Percentiles rank a stretch among this genome's conserved stretches.
phyloP scores from a whole-genome alignment of 2,329 filamentous ascomycete genomes.

The Magnaporthiopsis rhizophila region DNA sequence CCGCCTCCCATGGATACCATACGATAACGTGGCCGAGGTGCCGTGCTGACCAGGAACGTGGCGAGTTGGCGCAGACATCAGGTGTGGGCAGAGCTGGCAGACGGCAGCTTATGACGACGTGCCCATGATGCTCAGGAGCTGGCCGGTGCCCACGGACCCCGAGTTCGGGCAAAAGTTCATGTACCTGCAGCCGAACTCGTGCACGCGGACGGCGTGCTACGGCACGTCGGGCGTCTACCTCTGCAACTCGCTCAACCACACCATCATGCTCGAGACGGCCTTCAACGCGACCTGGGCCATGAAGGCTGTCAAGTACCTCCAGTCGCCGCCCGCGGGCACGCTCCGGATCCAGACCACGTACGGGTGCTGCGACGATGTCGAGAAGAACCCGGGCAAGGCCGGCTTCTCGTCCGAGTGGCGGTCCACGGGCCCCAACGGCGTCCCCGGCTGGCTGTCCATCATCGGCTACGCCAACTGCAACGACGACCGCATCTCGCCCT shows the following conservation, averaged over 20 bases:
- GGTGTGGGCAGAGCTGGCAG: neutral
- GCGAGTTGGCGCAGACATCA: neutral
- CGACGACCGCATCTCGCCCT: neutral
- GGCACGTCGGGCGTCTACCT: neutral
- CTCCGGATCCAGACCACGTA: neutral
- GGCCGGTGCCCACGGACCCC: neutral
- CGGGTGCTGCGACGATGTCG: neutral
- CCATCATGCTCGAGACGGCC: neutral
- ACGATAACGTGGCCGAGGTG: too few species aligned
- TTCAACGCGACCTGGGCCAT: neutral
- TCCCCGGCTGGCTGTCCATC: neutral
- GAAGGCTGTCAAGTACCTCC: neutral
- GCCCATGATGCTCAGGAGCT: neutral
- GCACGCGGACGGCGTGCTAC: neutral
- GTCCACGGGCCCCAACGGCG: neutral
- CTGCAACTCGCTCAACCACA: neutral
- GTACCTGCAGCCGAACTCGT: neutral
- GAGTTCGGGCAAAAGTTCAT: neutral
- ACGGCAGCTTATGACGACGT: neutral
- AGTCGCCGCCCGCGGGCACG: too few species aligned
- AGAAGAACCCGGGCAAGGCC: neutral
- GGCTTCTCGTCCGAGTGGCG: neutral
- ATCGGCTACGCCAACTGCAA: neutral
- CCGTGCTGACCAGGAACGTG: neutral
- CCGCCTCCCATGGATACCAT: too few species aligned